Base-by-base conservation (phyloP, 2,329 filamentous ascomycete species). In the Graphilbum fragrans region DNA sequence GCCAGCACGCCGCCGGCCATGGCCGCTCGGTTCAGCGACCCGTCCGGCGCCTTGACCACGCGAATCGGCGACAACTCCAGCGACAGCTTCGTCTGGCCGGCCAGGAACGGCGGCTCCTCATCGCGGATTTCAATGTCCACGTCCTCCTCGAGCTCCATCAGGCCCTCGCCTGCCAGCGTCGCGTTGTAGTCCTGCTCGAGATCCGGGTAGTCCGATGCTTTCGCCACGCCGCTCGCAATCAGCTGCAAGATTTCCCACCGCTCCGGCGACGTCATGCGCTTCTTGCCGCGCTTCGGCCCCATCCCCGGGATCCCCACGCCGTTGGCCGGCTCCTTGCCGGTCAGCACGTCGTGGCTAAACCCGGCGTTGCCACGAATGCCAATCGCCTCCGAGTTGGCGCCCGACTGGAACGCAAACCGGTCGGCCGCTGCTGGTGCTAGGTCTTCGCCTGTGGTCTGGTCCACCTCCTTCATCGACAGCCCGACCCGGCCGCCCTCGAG, bases 241-340 rank as follows among this genome's bases (percentile, higher is more conserved):
- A 98, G 70, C 56, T 98, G 92, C 47, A 90, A 79, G 47, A 98
- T 95, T 58, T 98, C 92, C 90, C 92, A 98, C 55, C 92, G 70
- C 57, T 98, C 92, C 1, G 92, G 92, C 14, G 90, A 95, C 0
- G 90, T 96, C 80, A 96, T 81, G 40, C 92, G 74, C 66, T 98
- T 98, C 58, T 85, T 86, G 42, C 81, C 81, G 36, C 70, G 73
- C 1, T 19, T 23, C 16, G 22, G 17, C 10, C 19, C 19, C 14
- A 14, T 16, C 12, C 19, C 35, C 14, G 11, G 12, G 8, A 9
- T 17, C 5, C 6, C 11, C 10, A 27, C 21, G 10, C 22, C 22
- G 71, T 2, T 78, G 74, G 1, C 81, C 70, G 37, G 62, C 61
- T 29, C 66, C 59, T 36, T 11, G n/a, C 36, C 36, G 14, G 21